These are phyloP conservation scores for Aspergillus ustus DNA, from an alignment of 2,329 filamentous ascomycete species.

Conservation along the genomic window DNA sequence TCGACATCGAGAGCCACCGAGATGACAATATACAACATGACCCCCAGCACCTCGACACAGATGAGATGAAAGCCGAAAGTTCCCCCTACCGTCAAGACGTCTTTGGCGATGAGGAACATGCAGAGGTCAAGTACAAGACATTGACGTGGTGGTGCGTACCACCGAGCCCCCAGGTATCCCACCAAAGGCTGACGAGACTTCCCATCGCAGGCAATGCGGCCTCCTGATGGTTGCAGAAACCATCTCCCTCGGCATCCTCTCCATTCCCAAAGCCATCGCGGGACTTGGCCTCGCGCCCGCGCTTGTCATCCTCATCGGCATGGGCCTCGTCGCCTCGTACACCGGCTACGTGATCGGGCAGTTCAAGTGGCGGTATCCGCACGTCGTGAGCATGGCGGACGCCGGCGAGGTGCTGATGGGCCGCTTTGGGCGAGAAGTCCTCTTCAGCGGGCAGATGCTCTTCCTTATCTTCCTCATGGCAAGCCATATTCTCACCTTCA, in stretches of 20 bases:
- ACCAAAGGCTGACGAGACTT: slow-evolving; percentile 27
- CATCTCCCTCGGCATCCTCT: slow-evolving; percentile 62
- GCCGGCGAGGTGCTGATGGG: slow-evolving; percentile 68
- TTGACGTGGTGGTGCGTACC: slow-evolving; percentile 51
- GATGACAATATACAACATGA: neutral
- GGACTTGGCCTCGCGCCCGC: slow-evolving; percentile 59
- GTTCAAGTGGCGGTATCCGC: slow-evolving; percentile 61
- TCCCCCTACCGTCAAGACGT: slow-evolving; percentile 36
- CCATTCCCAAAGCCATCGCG: slow-evolving; percentile 58
- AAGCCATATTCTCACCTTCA: slow-evolving; percentile 72
- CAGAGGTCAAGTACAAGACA: slow-evolving; percentile 56
- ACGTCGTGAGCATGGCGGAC: slow-evolving; percentile 71
- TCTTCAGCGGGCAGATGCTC: slow-evolving; percentile 65
- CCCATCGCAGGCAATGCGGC: slow-evolving; percentile 48
- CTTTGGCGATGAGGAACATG: slow-evolving; percentile 45
- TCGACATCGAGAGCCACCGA: neutral
- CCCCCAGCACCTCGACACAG: neutral
- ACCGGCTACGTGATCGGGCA: slow-evolving; percentile 65
- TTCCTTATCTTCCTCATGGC: slow-evolving; percentile 72
- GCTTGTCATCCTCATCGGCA: slow-evolving; percentile 56
- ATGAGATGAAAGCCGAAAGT: slow-evolving; percentile 28
- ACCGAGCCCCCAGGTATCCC: neutral
- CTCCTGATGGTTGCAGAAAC: slow-evolving; percentile 64
- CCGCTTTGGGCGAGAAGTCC: slow-evolving; percentile 63
- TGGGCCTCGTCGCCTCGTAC: slow-evolving; percentile 62